Conservation (phyloP, 495 filamentous ascomycete genomes). For the Penicillium antarcticum region DNA sequence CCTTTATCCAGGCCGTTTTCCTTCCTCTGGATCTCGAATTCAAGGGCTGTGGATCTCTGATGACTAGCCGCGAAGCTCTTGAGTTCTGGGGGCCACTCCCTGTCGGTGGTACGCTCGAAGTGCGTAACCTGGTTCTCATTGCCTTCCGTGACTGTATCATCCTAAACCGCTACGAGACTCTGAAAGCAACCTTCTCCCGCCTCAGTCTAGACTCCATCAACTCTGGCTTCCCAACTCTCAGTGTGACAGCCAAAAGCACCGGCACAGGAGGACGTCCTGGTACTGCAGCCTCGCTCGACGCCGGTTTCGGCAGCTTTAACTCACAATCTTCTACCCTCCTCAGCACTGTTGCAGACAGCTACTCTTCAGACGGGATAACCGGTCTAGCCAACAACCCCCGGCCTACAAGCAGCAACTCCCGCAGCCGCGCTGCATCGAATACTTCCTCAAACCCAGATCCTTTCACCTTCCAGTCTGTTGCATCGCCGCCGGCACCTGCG, state of each 20-base stretch:
- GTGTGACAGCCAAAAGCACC: conserved; percentile 46
- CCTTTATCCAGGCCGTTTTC: conserved; percentile 95
- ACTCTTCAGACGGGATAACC: conserved; percentile 45
- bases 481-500: conserved; percentile 34
- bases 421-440: conserved; percentile 80
- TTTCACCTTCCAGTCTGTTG: conserved; percentile 50
- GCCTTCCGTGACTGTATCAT: conserved; percentile 87
- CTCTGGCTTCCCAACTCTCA: conserved; percentile 48
- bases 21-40: conserved; percentile 93
- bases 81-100: conserved; percentile 80
- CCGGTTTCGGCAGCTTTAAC: conserved; percentile 67
- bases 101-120: conserved; percentile 63
- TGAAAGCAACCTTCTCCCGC: conserved; percentile 87
- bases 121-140: conserved; percentile 83
- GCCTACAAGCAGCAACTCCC: conserved; percentile 40
- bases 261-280: conserved; percentile 53
- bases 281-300: conserved; percentile 70
- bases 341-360: conserved; percentile 49
- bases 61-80: conserved; percentile 69
- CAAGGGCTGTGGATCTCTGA: conserved; percentile 72
- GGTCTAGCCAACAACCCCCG: conserved; percentile 43
- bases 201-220: conserved; percentile 81
- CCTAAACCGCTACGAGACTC: conserved; percentile 75
- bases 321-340: conserved; percentile 70
- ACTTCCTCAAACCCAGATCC: conserved; percentile 62